A percentile compares a stretch with the other conserved stretches of the same genome.
Evolutionary conservation across 495 filamentous ascomycete genomes (phyloP).

Genomic region (Bathelium albidoporum): DNA sequence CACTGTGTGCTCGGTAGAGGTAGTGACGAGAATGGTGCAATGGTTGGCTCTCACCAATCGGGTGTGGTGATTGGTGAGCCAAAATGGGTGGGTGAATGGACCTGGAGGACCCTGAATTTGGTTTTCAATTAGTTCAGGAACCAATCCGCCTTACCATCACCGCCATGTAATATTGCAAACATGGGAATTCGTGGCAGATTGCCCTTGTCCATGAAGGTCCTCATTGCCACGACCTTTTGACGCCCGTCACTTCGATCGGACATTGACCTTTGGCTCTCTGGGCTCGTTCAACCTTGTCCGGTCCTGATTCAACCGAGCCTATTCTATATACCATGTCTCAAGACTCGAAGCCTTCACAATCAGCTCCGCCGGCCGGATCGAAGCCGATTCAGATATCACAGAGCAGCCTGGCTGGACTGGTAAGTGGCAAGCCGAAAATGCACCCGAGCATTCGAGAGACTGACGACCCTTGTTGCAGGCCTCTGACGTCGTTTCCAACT

Average conservation of each 20-base stretch:
- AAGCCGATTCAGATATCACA: neutral
- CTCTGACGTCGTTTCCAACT: constrained; percentile 30
- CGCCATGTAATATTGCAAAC: neutral
- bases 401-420: neutral
- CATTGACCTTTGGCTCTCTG: neutral
- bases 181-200: neutral
- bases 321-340: neutral
- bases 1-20: no score
- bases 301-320: neutral
- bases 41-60: no score
- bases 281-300: neutral
- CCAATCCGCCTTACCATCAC: neutral
- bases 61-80: no score
- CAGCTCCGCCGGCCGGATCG: neutral
- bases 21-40: no score
- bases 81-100: no score
- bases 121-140: neutral
- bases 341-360: neutral
- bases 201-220: neutral
- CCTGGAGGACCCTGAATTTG: neutral
- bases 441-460: neutral
- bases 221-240: no score
- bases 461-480: neutral
- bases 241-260: neutral
- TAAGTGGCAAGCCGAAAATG: neutral